phyloP scores from a whole-genome alignment of 768 basidiomycete genomes.

The Mrakia blollopis region DNA sequence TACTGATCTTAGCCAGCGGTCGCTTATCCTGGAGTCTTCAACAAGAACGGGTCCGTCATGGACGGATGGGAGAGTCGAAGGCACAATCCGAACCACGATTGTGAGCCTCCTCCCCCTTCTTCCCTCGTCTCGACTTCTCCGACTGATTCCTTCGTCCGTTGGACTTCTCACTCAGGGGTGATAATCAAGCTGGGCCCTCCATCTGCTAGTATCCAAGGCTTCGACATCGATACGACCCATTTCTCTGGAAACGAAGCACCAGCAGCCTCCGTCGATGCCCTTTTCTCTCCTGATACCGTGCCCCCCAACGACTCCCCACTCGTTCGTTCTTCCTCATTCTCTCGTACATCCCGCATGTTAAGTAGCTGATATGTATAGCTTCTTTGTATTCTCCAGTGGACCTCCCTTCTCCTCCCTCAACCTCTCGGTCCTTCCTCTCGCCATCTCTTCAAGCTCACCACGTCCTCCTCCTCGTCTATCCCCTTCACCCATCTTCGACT shows the following conservation, averaged over 20 bases:
- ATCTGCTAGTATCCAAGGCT: constrained; percentile 63
- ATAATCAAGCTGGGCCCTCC: constrained; percentile 70
- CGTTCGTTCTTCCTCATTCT: constrained; percentile 39
- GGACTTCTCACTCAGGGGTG: constrained; percentile 55
- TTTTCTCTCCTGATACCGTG: constrained; percentile 42
- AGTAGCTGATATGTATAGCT: too few species aligned
- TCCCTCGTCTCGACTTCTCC: too few species aligned
- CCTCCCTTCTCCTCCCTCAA: constrained; percentile 67
- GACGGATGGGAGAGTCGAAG: constrained; percentile 91
- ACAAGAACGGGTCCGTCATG: constrained; percentile 86
- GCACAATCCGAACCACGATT: constrained; percentile 84
- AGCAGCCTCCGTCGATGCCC: constrained; percentile 64
- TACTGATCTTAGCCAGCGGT: constrained; percentile 62
- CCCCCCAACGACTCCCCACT: constrained; percentile 47
- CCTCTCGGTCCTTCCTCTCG: constrained; percentile 72
- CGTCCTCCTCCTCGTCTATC: constrained; percentile 42
- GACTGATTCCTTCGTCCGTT: too few species aligned
- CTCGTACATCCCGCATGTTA: neutral
- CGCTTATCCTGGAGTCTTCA: constrained; percentile 88
- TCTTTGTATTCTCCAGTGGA: constrained; percentile 71
- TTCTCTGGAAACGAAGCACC: constrained; percentile 77
- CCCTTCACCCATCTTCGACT: constrained; percentile 76
- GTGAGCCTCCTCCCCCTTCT: constrained; percentile 47
- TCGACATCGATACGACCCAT: constrained; percentile 89
- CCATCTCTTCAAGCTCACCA: constrained; percentile 76